Evolutionary conservation across 2,329 filamentous ascomycete species (phyloP).

Genomic region (Pseudogymnoascus sp.): DNA sequence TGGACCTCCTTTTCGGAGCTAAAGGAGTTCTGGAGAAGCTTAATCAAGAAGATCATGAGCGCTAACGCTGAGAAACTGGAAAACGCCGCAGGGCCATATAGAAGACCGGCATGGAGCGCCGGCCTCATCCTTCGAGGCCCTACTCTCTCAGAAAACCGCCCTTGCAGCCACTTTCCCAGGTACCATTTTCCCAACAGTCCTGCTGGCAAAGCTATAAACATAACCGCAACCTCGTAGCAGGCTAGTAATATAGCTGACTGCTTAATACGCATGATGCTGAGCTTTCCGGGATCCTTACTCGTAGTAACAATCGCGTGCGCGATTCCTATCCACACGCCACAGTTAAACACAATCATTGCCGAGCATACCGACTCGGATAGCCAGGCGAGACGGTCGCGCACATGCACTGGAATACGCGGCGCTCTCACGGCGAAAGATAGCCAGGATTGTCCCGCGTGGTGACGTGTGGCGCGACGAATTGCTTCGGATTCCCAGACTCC

Average conservation of each 20-base stretch:
- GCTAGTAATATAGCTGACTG: background rate
- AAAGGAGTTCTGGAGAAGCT: background rate
- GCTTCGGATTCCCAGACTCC: background rate
- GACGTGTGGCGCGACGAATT: background rate
- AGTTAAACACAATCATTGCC: background rate
- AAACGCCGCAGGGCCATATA: background rate
- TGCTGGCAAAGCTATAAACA: background rate
- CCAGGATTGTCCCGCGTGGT: background rate
- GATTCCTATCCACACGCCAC: background rate
- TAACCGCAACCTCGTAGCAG: background rate
- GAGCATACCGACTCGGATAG: background rate
- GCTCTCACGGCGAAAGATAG: background rate
- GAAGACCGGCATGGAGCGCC: background rate
- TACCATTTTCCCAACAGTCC: background rate
- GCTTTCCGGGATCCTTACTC: background rate
- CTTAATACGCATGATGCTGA: background rate
- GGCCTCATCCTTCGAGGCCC: background rate
- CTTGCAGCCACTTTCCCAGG: background rate
- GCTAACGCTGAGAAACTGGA: background rate
- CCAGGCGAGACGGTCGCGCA: background rate
- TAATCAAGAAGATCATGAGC: background rate
- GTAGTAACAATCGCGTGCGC: background rate
- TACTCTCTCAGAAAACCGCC: background rate
- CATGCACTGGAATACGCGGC: background rate
- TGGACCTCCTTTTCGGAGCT: background rate